Conservation (phyloP, 495 filamentous ascomycete genomes). For the Penicillium samsonianum region DNA sequence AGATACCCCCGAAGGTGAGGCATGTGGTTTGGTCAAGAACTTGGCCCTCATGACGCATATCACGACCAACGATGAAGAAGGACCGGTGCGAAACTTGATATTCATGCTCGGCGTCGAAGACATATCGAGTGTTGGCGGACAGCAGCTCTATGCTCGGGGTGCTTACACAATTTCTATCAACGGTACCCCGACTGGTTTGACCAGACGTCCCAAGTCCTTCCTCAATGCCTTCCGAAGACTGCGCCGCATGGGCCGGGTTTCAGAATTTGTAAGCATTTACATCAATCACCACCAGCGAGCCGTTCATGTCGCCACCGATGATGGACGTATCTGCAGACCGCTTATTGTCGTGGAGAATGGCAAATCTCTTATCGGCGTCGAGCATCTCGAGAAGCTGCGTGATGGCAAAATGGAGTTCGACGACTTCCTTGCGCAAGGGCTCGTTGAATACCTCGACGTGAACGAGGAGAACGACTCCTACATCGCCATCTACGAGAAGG, state of each 20-base stretch:
- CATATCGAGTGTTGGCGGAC: constrained; percentile 68
- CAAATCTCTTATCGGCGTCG: constrained; percentile 72
- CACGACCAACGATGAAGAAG: constrained; percentile 92
- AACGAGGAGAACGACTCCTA: constrained; percentile 98
- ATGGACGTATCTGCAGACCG: constrained; percentile 92
- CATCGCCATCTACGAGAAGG: constrained; percentile 83
- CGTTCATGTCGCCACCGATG: constrained; percentile 94
- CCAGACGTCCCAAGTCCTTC: constrained; percentile 79
- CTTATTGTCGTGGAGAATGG: constrained; percentile 91
- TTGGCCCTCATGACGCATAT: constrained; percentile 99
- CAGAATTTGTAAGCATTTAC: constrained; percentile 92
- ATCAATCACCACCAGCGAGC: constrained; percentile 89
- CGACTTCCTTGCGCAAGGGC: constrained; percentile 82
- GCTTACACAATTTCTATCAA: constrained; percentile 92
- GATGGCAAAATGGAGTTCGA: constrained; percentile 84
- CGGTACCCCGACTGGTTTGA: constrained; percentile 86
- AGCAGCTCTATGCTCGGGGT: constrained; percentile 79
- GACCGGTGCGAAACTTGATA: constrained; percentile 76
- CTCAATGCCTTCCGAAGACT: constrained; percentile 78
- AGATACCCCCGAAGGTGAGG: constrained; percentile 97
- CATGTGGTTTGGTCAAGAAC: constrained; percentile 97
- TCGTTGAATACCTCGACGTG: constrained; percentile 95
- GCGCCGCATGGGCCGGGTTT: constrained; percentile 83
- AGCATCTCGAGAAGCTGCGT: constrained; percentile 75
- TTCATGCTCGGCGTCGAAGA: constrained; percentile 80